Conservation (phyloP, 208 protist genomes). For the Trypanosoma caninum region DNA sequence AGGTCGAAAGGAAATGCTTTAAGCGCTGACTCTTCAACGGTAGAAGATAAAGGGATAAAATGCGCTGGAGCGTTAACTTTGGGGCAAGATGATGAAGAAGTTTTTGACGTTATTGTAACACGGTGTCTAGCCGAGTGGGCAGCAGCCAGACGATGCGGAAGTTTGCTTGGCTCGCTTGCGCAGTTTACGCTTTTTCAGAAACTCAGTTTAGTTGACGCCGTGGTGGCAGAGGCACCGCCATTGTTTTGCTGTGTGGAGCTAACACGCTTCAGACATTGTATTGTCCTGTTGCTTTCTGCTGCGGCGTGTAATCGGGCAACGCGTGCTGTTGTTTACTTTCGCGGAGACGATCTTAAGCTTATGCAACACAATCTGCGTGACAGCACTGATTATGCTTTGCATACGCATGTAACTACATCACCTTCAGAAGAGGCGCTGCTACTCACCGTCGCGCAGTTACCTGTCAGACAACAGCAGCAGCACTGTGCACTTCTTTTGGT, state of each 20-base stretch:
- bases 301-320: constrained; percentile 72
- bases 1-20: constrained; percentile 25
- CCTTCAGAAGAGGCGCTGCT: constrained; percentile 52
- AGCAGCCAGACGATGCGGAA: not conserved
- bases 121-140: constrained; percentile 16
- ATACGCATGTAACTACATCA: constrained; percentile 70
- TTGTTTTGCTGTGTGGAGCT: constrained; percentile 6
- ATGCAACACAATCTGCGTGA: constrained; percentile 74
- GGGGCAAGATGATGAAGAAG: not conserved
- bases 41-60: not conserved
- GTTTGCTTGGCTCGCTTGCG: constrained; percentile 9
- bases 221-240: constrained; percentile 15
- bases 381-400: constrained; percentile 57
- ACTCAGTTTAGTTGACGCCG: constrained; percentile 53
- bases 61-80: not conserved
- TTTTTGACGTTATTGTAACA: constrained; percentile 13
- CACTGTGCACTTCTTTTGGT: constrained; percentile 33
- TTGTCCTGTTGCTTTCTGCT: constrained; percentile 33
- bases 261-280: constrained; percentile 1
- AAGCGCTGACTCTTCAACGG: no score
- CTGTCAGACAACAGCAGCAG: constrained; percentile 13
- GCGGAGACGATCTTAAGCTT: constrained; percentile 76
- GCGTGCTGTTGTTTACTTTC: constrained; percentile 80
- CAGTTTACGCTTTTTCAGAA: constrained; percentile 54
- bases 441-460: constrained; percentile 16